Base-by-base conservation (phyloP, 2,329 filamentous ascomycete species). In the Fusarium sp. region DNA sequence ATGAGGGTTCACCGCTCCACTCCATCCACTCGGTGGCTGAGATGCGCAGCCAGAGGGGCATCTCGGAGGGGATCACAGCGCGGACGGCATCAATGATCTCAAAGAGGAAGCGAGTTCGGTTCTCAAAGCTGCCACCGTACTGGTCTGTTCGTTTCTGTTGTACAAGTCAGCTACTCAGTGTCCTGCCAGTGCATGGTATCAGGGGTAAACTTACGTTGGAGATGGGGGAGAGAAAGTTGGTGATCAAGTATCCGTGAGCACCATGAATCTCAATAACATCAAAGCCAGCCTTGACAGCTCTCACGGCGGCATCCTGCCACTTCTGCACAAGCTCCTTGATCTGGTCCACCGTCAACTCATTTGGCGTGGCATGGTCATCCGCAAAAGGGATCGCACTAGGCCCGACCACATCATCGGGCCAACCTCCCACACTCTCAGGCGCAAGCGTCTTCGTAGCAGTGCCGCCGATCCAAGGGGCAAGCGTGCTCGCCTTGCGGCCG, bases 201-300 rank as follows among this genome's bases (percentile, higher is more conserved):
- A 8, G 8, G 33, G 36, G 27, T 17, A 7, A 6, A 78, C 84
- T 76, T 74, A 85, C 83, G 79, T 92, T 92, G 59, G 84, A 86
- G 11, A 87, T 81, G 5, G 88, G 87, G 6, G 87, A 91, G 16
- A 92, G 83, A 79, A 94, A 94, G 73, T 92, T 87, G 65, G 88
- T 87, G 10, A 92, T 79, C 2, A 94, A 84, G 76, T 94, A 94
- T 5, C 92, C 91, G 74, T 93, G 91, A 2, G 90, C 90, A 14
- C 79, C 87, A 72, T 91, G 88, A 22, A 90, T 85, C 81, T 97
- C 94, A 67, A 97, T 91, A 9, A 91, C 88, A 79, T 97, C 94
- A 57, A 94, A 89, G 0, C 94, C 94, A 2, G 91, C 92, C 70
- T 89, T 84, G 6, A 95, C 81, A 1, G 94, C 88, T 40, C 91